Evolutionary conservation across 2,329 filamentous ascomycete species (phyloP), one percentile per base, ranked within the genome.

Genomic region (Ophiostoma angusticollis): DNA sequence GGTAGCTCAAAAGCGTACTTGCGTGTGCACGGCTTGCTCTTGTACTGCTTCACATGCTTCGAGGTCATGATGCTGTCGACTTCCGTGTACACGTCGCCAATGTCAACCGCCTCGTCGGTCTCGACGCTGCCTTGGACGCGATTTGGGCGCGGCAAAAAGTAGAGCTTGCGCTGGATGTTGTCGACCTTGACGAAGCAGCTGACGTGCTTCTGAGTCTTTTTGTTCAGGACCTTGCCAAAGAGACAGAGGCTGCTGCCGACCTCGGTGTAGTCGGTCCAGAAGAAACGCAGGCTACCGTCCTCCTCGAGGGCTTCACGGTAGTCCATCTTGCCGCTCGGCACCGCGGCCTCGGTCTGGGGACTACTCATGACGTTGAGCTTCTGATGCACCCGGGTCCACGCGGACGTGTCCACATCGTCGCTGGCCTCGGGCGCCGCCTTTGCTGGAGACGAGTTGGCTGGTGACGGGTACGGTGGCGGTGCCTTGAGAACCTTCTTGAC

Each of bases 151-250:
- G 91, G 91, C 28, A 98, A 66, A 55, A 98, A 98, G 59, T 80
- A 98, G 0, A 98, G 69, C 54, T 93, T 96, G 43, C 91, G 76
- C 39, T 93, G 60, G 43, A 98, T 83, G 49, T 95, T 95, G 65
- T 98, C 87, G 16, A 98, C 68, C 58, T 96, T 96, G 57, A 95
- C 74, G 52, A 98, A 96, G 52, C 86, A 93, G 60, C 91, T 98
- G 43, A 86, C 80, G 54, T 84, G 87, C 31, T 68, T 67, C 37
- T 74, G 78, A 2, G 75, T 84, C 51, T 78, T 81, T 58, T 87
- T 94, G 63, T 95, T 86, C 51, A 86, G 77, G 18, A 95, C 89
- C 56, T 98, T 98, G 47, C 91, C 91, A 54, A 98, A 96, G 9
- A 98, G 70, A 57, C 86, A 96, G 9, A 98, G 65, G 49, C 79